Evolutionary conservation across 2,329 filamentous ascomycete species (phyloP).

Genomic region (Monosporascus sp.): DNA sequence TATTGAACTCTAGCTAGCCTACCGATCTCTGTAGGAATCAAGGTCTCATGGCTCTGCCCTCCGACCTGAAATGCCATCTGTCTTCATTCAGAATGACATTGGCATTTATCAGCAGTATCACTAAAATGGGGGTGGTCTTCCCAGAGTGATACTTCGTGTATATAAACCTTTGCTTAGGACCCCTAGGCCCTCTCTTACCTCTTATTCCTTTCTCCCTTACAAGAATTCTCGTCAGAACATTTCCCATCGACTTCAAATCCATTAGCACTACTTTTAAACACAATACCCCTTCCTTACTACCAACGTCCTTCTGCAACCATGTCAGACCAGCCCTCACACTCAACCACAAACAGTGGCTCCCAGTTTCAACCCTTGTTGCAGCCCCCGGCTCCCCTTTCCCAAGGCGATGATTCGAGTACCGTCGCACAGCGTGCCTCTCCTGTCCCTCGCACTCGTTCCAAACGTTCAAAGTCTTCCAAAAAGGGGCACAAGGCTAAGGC

Average conservation of each 20-base stretch:
- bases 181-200: background rate
- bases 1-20: background rate
- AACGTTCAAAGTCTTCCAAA: background rate
- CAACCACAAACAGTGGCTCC: background rate
- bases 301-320: background rate
- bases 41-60: background rate
- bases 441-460: background rate
- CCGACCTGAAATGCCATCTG: background rate
- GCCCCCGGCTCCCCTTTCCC: background rate
- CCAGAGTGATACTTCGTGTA: background rate
- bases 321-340: background rate
- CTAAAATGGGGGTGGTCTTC: background rate
- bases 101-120: background rate
- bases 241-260: background rate
- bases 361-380: background rate
- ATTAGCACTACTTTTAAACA: background rate
- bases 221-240: background rate
- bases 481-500: background rate
- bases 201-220: background rate
- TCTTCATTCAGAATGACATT: background rate
- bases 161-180: background rate
- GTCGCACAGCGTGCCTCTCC: background rate
- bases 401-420: background rate
- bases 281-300: no score
- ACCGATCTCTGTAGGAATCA: background rate